A percentile compares a stretch with the other conserved stretches of the same genome.
Evolutionary conservation across 768 basidiomycete species (phyloP).

Genomic region (Gymnopilus junonius): DNA sequence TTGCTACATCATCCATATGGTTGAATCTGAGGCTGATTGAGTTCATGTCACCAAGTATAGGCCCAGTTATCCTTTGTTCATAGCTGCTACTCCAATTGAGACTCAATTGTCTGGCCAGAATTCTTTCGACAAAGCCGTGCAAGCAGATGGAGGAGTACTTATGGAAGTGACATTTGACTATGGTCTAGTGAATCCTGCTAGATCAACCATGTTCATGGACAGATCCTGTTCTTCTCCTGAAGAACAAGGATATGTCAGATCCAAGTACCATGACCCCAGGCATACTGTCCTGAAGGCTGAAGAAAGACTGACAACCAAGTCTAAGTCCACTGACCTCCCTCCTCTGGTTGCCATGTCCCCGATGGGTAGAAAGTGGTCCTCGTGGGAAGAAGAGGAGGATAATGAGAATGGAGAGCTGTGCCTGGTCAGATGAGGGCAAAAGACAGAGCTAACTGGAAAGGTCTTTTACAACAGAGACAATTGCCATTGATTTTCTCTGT

Average conservation of each 20-base stretch:
- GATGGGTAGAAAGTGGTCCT: not conserved
- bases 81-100: not conserved
- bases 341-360: not conserved
- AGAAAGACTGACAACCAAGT: too few relatives aligned
- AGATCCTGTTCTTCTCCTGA: not conserved
- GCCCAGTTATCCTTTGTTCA: not conserved
- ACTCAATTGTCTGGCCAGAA: too few relatives aligned
- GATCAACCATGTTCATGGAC: not conserved
- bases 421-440: not conserved
- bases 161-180: not conserved
- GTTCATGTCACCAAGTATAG: too few relatives aligned
- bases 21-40: not conserved
- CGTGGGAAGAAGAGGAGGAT: not conserved
- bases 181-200: not conserved
- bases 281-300: too few relatives aligned
- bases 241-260: not conserved
- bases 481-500: not conserved
- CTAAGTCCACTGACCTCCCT: not conserved
- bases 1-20: not conserved
- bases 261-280: not conserved
- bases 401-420: not conserved
- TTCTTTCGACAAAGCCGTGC: not conserved
- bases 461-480: not conserved
- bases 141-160: not conserved
- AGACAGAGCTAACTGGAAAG: not conserved